Percentiles rank a stretch among this genome's conserved stretches.
phyloP scores from a whole-genome alignment of 257 asterid species.

The Cruciata laevipes region DNA sequence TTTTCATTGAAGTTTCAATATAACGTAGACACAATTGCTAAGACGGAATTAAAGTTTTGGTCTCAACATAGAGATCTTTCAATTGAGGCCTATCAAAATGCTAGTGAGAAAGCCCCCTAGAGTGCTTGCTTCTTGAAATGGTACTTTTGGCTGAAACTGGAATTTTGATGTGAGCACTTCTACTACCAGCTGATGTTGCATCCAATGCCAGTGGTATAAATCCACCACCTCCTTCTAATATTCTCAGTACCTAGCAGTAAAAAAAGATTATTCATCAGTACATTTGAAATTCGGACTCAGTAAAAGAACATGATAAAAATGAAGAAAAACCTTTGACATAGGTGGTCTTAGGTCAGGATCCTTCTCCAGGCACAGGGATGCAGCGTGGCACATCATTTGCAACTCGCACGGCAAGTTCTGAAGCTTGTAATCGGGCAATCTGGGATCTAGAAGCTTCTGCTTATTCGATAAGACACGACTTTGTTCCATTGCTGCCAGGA shows the following conservation, averaged over 20 bases:
- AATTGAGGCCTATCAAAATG: neutral
- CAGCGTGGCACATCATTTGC: constrained; percentile 62
- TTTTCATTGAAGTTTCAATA: too few species aligned
- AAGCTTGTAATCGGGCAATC: constrained; percentile 33
- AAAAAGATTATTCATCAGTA: neutral
- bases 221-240: constrained; percentile 56
- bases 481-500: constrained; percentile 42
- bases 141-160: constrained; percentile 21
- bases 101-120: constrained; percentile 43
- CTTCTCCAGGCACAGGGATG: constrained; percentile 65
- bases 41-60: neutral
- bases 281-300: neutral
- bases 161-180: constrained; percentile 54
- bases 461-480: constrained; percentile 38
- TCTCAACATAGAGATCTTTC: neutral
- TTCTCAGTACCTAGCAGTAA: constrained; percentile 45
- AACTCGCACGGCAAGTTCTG: constrained; percentile 50
- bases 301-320: neutral
- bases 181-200: constrained; percentile 41
- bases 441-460: constrained; percentile 45
- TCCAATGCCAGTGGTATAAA: constrained; percentile 34
- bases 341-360: constrained; percentile 76
- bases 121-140: constrained; percentile 34
- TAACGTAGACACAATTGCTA: too few species aligned
- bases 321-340: constrained; percentile 66